Evolutionary conservation across 2,329 filamentous ascomycete genomes (phyloP), one percentile per base, ranked within the genome.

Genomic region (Diplodia sapinea): DNA sequence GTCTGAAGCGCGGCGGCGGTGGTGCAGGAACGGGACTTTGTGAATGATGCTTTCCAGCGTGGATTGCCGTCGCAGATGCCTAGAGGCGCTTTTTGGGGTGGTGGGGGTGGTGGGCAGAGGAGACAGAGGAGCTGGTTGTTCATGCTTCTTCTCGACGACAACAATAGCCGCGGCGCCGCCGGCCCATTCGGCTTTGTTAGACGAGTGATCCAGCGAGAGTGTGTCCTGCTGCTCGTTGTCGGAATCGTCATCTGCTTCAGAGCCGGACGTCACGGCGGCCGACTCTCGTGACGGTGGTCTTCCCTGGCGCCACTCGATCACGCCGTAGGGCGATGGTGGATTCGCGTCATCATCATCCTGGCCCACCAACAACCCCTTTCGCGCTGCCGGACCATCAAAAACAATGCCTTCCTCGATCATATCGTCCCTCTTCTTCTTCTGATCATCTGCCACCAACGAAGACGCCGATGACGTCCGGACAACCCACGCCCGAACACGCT

Each of bases 201-300:
- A 7, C 3, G 43, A n/a, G 20, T 20, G 17, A 12, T 47, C 11
- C 43, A 47, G 8, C 38, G 13, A 38, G 8, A 38, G 38, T 2
- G 15, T 7, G 29, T 51, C 8, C 43, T 29, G 12, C 12, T 12
- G 52, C 8, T n/a, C n/a, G 12, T 26, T 40, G n/a, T 31, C 31
- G 43, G 51, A 33, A 31, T 26, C 20, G n/a, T 63, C 59, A 12
- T 51, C 57, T 11, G 31, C 59, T 20, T 49, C 59, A n/a, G 47
- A 63, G 6, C 29, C 59, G 2, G 59, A 63, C 3, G 43, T 63
- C 31, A 63, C 59, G 20, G 29, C 47, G 31, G 47, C 47, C 3
- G 47, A 51, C 2, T 51, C 43, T 20, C 6, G 20, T n/a, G 59
- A 52, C n/a, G 26, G 17, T 26, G 47, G 47, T 26, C 43, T 51